Conservation (phyloP, 2,329 filamentous ascomycete species). For the Talaromyces sp. region DNA sequence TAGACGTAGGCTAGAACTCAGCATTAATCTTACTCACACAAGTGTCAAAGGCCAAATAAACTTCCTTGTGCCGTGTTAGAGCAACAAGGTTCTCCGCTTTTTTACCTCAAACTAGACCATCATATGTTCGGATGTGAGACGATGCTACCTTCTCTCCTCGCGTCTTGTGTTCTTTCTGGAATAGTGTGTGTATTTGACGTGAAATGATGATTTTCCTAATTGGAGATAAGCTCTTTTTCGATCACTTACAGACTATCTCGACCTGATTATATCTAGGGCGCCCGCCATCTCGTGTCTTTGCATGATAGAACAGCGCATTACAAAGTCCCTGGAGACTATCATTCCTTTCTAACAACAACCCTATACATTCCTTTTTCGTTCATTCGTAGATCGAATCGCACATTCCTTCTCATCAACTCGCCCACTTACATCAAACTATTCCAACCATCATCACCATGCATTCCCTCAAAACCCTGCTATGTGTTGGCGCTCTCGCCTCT, state of each 20-base stretch:
- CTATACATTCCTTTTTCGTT: neutral
- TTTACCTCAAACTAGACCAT: neutral
- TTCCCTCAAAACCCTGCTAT: slow-evolving; percentile 4
- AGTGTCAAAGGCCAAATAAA: neutral
- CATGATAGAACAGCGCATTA: neutral
- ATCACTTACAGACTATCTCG: neutral
- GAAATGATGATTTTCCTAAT: neutral
- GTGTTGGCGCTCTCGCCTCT: neutral
- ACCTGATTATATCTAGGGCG: neutral
- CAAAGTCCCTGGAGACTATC: neutral
- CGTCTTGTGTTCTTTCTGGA: neutral
- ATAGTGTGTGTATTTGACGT: neutral
- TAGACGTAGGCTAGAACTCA: neutral
- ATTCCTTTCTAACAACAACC: neutral
- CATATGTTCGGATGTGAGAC: neutral
- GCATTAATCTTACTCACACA: neutral
- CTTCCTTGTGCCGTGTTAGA: neutral
- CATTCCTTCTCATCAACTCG: neutral
- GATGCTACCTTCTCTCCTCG: neutral
- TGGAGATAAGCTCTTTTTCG: neutral
- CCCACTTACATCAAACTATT: neutral
- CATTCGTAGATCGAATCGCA: neutral
- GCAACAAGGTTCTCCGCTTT: neutral
- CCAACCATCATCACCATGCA: neutral
- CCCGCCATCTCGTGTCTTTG: neutral